A percentile compares a stretch with the other conserved stretches of the same genome.
Evolutionary conservation across 305 asterid genomes (phyloP).

Genomic region (Euphrasia arctica): DNA sequence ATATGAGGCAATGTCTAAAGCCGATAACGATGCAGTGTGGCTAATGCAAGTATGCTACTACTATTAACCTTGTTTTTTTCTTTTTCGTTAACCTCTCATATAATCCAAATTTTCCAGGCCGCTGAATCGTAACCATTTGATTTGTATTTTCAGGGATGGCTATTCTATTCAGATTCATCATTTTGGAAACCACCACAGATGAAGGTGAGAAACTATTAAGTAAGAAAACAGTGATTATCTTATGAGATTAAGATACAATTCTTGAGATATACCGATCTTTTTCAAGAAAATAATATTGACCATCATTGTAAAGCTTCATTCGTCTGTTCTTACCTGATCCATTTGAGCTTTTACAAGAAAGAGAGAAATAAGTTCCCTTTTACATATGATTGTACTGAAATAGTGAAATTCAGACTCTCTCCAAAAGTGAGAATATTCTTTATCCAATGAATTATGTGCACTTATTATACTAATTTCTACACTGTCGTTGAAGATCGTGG

Average conservation of each 20-base stretch:
- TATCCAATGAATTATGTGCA: too few species aligned
- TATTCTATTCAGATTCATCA: constrained; percentile 82
- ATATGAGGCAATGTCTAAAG: constrained; percentile 82
- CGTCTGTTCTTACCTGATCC: too few species aligned
- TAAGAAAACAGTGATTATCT: neutral
- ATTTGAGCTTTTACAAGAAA: too few species aligned
- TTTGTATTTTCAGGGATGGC: constrained; percentile 79
- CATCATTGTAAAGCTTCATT: too few species aligned
- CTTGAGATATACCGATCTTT: too few species aligned
- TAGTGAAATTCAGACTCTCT: too few species aligned
- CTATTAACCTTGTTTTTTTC: constrained; percentile 28
- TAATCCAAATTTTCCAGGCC: constrained; percentile 14
- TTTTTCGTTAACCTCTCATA: constrained; percentile 12
- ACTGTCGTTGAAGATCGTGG: too few species aligned
- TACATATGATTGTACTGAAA: too few species aligned
- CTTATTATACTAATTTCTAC: too few species aligned
- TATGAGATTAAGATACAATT: too few species aligned
- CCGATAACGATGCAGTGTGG: constrained; percentile 89
- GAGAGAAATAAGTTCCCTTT: too few species aligned
- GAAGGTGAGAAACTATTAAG: constrained; percentile 52
- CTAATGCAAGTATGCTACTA: constrained; percentile 98
- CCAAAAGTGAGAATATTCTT: too few species aligned
- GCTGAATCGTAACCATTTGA: constrained; percentile 19
- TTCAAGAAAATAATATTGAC: neutral
- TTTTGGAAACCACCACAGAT: constrained; percentile 98